Conservation (phyloP, 805 yeast genomes). For the Huiozyma naganishii region DNA sequence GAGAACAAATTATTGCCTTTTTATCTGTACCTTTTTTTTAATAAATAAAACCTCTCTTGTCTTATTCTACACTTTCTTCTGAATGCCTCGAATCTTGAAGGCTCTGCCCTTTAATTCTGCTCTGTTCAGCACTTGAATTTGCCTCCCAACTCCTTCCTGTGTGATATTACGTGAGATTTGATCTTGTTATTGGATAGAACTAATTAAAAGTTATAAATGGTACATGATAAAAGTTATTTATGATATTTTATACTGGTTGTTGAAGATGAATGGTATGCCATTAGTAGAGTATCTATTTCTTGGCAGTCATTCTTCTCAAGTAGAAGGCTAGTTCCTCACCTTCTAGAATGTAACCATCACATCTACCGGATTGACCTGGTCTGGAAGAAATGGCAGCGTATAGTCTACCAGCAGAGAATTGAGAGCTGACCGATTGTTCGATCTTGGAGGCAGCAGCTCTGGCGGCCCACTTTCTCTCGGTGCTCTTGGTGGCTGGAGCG, state of each 20-base stretch:
- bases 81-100: no score
- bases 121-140: no score
- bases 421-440: constrained; percentile 86
- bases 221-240: constrained; percentile 5
- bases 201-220: constrained; percentile 6
- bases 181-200: constrained; percentile 1
- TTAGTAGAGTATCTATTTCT: constrained; percentile 56
- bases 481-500: constrained; percentile 59
- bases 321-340: constrained; percentile 99
- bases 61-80: no score
- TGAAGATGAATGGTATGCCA: background rate
- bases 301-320: constrained; percentile 98
- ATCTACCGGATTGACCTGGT: constrained; percentile 99
- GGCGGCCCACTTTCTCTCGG: constrained; percentile 86
- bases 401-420: constrained; percentile 97
- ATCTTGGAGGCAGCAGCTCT: constrained; percentile 79
- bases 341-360: constrained; percentile 99
- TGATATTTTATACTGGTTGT: background rate
- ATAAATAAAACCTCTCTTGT: no score
- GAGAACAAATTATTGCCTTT: constrained; percentile 70
- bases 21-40: background rate
- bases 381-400: constrained; percentile 98
- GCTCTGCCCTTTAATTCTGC: no score
- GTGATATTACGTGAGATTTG: background rate
- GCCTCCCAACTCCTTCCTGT: no score